Percentiles rank a stretch among this genome's conserved stretches.
Conservation (phyloP, 2,329 filamentous ascomycete species). For the Epichloe aotearoae region DNA sequence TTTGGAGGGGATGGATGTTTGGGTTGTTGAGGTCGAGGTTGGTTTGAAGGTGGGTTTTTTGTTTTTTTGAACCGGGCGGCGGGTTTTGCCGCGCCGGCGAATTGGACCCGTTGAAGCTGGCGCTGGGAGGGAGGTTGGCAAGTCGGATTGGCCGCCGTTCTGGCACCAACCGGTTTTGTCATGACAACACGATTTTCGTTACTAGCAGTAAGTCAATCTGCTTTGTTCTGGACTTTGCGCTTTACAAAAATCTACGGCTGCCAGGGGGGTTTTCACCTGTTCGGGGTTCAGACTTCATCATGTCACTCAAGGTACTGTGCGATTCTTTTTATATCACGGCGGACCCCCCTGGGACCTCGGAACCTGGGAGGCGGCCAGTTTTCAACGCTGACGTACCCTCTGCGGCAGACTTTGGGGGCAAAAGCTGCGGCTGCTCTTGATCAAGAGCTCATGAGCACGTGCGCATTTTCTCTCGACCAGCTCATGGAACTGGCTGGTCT, state of each 20-base stretch:
- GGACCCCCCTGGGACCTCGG: background rate
- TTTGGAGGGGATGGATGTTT: background rate
- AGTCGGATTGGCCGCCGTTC: too few relatives aligned
- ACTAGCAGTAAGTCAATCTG: too few relatives aligned
- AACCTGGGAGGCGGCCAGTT: background rate
- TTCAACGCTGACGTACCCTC: background rate
- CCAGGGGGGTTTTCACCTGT: background rate
- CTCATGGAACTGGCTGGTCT: conserved; percentile 94
- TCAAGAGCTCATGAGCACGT: conserved; percentile 80
- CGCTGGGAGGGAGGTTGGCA: too few relatives aligned
- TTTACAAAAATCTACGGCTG: background rate
- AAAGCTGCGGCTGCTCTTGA: conserved; percentile 84
- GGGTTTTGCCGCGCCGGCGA: conserved; percentile 24
- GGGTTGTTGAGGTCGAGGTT: background rate
- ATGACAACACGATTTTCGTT: background rate
- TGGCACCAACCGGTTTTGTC: too few relatives aligned
- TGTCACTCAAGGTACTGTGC: background rate
- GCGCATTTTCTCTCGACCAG: conserved; percentile 87
- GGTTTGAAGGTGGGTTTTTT: conserved; percentile 2
- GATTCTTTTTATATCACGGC: background rate
- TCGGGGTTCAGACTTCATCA: background rate
- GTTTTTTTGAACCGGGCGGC: conserved; percentile 15
- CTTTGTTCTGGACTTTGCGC: background rate
- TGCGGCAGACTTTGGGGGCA: conserved; percentile 61
- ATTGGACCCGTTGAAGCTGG: background rate